Evolutionary conservation across 1,284 basidiomycete genomes (phyloP).

Genomic region (Apiotrichum brassicae): DNA sequence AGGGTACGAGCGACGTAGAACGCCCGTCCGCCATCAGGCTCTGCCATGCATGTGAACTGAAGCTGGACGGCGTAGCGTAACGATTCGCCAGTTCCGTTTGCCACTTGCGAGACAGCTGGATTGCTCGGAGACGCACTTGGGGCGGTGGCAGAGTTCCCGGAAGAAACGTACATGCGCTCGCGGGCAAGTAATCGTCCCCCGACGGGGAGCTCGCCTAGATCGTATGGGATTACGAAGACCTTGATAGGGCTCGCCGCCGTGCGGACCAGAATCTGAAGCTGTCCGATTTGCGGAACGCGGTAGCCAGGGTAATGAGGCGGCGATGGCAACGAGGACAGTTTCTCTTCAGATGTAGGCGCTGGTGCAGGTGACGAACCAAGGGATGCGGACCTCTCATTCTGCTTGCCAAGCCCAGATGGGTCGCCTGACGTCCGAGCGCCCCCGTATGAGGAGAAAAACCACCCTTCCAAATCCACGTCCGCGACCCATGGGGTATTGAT

Average conservation of each 20-base stretch:
- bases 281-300: slow-evolving; percentile 49
- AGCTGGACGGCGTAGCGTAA: slow-evolving; percentile 49
- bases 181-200: slow-evolving; percentile 40
- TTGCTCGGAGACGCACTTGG: not conserved
- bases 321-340: not conserved
- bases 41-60: slow-evolving; percentile 41
- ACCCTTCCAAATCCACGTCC: slow-evolving; percentile 38
- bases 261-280: slow-evolving; percentile 52
- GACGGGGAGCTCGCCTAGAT: slow-evolving; percentile 43
- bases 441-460: slow-evolving; percentile 23
- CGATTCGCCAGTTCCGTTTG: slow-evolving; percentile 8
- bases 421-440: too few species aligned
- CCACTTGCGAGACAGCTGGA: not conserved
- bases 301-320: slow-evolving; percentile 50
- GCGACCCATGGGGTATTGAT: slow-evolving; percentile 42
- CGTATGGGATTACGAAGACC: slow-evolving; percentile 52
- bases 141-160: not conserved
- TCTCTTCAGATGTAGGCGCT: too few species aligned
- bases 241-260: slow-evolving; percentile 48
- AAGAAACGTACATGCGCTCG: slow-evolving; percentile 36
- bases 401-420: too few species aligned
- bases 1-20: slow-evolving; percentile 40
- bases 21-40: slow-evolving; percentile 3
- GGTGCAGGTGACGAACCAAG: too few species aligned
- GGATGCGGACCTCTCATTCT: too few species aligned